These are phyloP conservation scores for Russula compacta DNA, from an alignment of 768 basidiomycete genomes.

Conservation along the genomic window DNA sequence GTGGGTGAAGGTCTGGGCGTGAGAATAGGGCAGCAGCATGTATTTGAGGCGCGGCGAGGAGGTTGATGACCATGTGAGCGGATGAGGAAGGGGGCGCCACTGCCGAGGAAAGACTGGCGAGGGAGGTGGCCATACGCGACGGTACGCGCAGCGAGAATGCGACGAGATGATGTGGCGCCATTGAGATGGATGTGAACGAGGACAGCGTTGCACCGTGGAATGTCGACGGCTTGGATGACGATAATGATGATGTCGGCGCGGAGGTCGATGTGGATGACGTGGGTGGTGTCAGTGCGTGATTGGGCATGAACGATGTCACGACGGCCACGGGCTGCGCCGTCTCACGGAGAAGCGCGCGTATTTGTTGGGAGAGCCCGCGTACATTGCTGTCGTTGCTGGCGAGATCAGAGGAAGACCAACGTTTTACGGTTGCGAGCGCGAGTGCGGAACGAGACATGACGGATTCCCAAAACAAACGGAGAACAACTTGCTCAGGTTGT, in stretches of 20 bases:
- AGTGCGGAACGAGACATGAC: background rate
- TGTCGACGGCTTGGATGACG: constrained; percentile 1
- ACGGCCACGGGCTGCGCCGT: constrained; percentile 83
- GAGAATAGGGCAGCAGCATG: constrained; percentile 62
- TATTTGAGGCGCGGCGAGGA: constrained; percentile 64
- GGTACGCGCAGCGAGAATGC: constrained; percentile 86
- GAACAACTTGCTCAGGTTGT: too few relatives aligned
- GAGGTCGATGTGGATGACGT: background rate
- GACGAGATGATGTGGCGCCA: constrained; percentile 82
- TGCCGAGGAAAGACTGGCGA: constrained; percentile 29
- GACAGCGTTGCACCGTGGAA: constrained; percentile 92
- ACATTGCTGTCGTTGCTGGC: background rate
- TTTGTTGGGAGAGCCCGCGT: constrained; percentile 4
- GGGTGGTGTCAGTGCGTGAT: background rate
- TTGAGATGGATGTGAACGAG: constrained; percentile 84
- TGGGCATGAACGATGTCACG: constrained; percentile 59
- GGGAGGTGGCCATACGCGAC: constrained; percentile 70
- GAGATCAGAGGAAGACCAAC: background rate
- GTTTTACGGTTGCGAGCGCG: background rate
- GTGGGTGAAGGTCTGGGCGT: constrained; percentile 54
- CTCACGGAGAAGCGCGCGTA: constrained; percentile 59
- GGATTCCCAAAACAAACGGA: too few relatives aligned
- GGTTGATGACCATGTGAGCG: constrained; percentile 67
- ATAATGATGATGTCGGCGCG: background rate
- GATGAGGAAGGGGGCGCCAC: constrained; percentile 15